phyloP scores from a whole-genome alignment of 1,139 yeast species.

The Hyphopichia khmerensis region DNA sequence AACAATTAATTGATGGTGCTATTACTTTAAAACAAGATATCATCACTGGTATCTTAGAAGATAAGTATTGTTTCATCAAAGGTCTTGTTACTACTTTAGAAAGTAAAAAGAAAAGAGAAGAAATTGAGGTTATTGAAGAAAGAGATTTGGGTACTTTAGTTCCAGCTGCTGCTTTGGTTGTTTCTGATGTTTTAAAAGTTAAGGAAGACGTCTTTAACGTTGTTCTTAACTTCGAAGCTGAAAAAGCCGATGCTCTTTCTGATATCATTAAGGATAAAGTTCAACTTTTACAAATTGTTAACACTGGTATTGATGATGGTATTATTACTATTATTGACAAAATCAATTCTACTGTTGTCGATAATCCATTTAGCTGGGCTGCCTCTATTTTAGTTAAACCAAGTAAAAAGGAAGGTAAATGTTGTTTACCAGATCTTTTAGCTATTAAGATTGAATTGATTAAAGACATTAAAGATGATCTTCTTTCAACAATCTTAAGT shows the following conservation, averaged over 20 bases:
- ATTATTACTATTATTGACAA: conserved; percentile 11
- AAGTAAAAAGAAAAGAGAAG: background rate
- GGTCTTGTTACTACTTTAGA: conserved; percentile 1
- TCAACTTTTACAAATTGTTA: conserved; percentile 13
- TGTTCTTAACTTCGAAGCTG: conserved; percentile 20
- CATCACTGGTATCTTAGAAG: background rate
- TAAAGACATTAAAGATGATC: conserved; percentile 11
- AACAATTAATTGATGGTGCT: background rate
- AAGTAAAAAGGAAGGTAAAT: conserved; percentile 12
- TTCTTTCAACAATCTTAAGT: conserved; percentile 2
- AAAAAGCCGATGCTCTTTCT: conserved; percentile 16
- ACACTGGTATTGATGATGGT: conserved; percentile 19
- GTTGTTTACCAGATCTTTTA: conserved; percentile 25
- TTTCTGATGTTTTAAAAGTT: conserved; percentile 18
- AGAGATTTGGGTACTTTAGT: conserved; percentile 11
- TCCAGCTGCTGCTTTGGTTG: conserved; percentile 23
- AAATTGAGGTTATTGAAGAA: conserved; percentile 4
- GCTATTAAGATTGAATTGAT: conserved; percentile 18
- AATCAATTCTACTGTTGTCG: conserved; percentile 7
- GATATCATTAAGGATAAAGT: conserved; percentile 12
- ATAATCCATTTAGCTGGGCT: conserved; percentile 17
- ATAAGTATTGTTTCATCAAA: conserved; percentile 1
- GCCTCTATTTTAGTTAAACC: conserved; percentile 19
- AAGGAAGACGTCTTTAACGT: conserved; percentile 17
- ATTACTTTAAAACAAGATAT: conserved; percentile 1